Evolutionary conservation across 306 rosid species (phyloP).

Genomic region (Lithocarpus polystachyus): DNA sequence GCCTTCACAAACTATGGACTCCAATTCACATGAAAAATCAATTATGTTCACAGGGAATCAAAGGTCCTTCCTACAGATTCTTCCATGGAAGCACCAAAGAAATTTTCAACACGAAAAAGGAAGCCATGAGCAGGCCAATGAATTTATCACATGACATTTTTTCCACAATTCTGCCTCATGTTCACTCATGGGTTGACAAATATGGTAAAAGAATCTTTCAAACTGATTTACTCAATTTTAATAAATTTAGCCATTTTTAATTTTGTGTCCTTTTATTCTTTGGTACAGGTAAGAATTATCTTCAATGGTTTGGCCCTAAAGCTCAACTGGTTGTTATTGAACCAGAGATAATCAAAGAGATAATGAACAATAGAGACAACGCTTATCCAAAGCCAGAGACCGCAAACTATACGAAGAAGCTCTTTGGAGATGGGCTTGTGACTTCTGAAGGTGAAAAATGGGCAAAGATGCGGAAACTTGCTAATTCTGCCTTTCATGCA

Average conservation of each 20-base stretch:
- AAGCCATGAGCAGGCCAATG: no score
- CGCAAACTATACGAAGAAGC: background rate
- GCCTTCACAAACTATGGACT: no score
- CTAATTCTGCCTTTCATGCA: constrained; percentile 1
- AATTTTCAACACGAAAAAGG: no score
- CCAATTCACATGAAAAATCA: no score
- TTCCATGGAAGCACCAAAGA: no score
- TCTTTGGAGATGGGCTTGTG: constrained; percentile 15
- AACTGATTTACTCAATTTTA: background rate
- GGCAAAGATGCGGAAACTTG: constrained; percentile 6
- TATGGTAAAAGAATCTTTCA: background rate
- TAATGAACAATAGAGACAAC: background rate
- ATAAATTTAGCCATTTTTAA: background rate
- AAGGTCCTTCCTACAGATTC: no score
- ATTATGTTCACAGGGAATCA: no score
- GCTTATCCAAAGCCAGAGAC: background rate
- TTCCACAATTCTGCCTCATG: no score
- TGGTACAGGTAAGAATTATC: background rate
- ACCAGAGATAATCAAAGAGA: background rate
- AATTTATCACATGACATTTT: no score
- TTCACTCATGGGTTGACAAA: no score
- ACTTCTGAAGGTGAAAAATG: constrained; percentile 16
- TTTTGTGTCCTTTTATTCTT: no score
- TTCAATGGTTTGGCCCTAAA: constrained; percentile 7
- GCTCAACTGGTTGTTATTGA: background rate